Base-by-base conservation (phyloP, 148 eudicot genomes). In the Heliosperma pusillum region DNA sequence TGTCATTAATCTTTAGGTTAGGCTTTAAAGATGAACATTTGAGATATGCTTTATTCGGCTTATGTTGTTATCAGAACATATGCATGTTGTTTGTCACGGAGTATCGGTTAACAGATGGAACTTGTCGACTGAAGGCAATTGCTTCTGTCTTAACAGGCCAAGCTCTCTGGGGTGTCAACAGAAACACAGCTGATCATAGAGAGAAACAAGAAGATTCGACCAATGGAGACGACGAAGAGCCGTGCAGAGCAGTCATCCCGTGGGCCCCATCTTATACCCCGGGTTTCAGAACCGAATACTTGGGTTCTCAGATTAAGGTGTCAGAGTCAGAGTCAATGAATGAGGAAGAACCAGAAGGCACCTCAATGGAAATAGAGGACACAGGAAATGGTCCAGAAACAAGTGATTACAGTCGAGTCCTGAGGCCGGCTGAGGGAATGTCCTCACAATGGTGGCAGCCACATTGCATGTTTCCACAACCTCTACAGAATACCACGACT, bases 341-440 rank as follows among this genome's bases (percentile, higher is more conserved):
- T 25, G 79, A 82, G 36, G 88, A 91, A 78, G 91, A 80, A 56
- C 77, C 66, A 80, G 97, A 74, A 56, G 83, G 26, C 47, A 69
- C 79, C 44, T 68, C 79, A 19, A 93, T 93, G 98, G 98, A 93
- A 36, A 74, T 87, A 19, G 98, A 88, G 77, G 88, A 87, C 73
- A 73, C 52, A 2, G 27, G 66, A n/a, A n/a, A n/a, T 71, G 59
- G 60, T 22, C 57, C 53, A 21, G 44, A 71, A 55, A 64, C 24
- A 40, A 63, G 12, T 44, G 79, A 71, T 15, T 66, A 52, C 64
- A 52, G 3, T 21, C 62, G 21, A 13, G 29, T 50, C 19, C 55
- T 11, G 55, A 50, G 55, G 3, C 55, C 55, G 0, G 10, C 55
- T 15, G 55, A 50, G 17, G 19, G 55, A 11, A 4, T 86, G 16